Conservation (phyloP, 805 yeast genomes). For the Metschnikowia picachoensis region DNA sequence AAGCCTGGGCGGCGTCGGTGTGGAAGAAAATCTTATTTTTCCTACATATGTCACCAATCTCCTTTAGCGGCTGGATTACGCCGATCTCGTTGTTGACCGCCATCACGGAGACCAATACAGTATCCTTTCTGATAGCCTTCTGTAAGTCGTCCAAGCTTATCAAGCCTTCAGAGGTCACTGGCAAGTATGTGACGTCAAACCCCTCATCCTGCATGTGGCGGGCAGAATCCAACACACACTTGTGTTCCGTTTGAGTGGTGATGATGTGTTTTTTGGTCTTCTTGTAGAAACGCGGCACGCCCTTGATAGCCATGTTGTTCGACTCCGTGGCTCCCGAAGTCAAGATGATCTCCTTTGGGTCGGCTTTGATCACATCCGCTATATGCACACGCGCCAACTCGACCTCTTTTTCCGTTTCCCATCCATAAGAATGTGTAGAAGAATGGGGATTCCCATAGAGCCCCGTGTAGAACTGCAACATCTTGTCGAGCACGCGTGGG, state of each 20-base stretch:
- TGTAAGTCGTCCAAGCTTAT: constrained; percentile 74
- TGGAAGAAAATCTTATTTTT: constrained; percentile 91
- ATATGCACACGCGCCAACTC: constrained; percentile 81
- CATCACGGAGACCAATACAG: constrained; percentile 89
- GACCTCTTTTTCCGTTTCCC: constrained; percentile 95
- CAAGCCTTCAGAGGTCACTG: constrained; percentile 78
- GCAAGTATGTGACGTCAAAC: constrained; percentile 89
- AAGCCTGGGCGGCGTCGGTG: constrained; percentile 96
- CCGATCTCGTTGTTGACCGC: constrained; percentile 98
- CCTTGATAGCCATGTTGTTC: constrained; percentile 92
- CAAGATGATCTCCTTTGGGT: constrained; percentile 93
- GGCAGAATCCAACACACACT: constrained; percentile 96
- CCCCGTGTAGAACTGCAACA: constrained; percentile 85
- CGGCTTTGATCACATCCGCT: constrained; percentile 84
- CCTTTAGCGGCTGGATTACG: constrained; percentile 92
- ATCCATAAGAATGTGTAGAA: constrained; percentile 94
- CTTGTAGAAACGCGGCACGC: constrained; percentile 89
- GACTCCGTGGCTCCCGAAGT: constrained; percentile 98
- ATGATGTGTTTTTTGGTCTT: constrained; percentile 90
- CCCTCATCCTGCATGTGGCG: constrained; percentile 96
- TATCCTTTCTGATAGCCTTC: constrained; percentile 82
- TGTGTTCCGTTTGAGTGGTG: constrained; percentile 96
- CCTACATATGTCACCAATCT: constrained; percentile 85
- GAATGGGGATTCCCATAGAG: constrained; percentile 97
- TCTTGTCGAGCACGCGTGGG: constrained; percentile 88